These are phyloP conservation scores for Sugiyamaella americana DNA, from an alignment of 805 yeast species.

Conservation along the genomic window DNA sequence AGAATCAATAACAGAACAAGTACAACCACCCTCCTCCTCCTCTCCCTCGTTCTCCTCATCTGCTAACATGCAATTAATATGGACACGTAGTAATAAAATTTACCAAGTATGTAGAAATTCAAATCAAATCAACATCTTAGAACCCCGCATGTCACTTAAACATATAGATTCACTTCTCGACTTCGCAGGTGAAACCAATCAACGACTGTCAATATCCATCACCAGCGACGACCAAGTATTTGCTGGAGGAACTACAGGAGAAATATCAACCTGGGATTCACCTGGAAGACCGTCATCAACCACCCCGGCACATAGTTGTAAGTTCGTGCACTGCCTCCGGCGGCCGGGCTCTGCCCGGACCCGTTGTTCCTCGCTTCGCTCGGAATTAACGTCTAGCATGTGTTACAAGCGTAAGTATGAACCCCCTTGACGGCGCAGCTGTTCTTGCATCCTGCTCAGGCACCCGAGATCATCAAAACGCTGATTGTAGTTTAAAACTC, in stretches of 20 bases:
- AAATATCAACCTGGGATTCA: conserved; percentile 8
- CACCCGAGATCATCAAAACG: conserved; percentile 2
- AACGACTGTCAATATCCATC: conserved; percentile 15
- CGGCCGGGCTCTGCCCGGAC: neutral
- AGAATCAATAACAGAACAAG: neutral
- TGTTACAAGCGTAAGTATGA: conserved; percentile 13
- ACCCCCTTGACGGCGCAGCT: conserved; percentile 14
- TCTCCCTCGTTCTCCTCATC: neutral
- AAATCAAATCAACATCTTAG: conserved; percentile 19
- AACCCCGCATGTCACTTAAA: conserved; percentile 19
- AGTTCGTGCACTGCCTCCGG: conserved; percentile 1
- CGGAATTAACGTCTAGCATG: conserved; percentile 2
- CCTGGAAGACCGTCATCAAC: neutral
- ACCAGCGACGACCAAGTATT: conserved; percentile 10
- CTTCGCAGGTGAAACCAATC: conserved; percentile 19
- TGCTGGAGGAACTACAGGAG: conserved; percentile 14
- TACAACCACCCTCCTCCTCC: neutral
- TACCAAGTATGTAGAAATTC: conserved; percentile 15
- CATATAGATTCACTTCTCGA: conserved; percentile 14
- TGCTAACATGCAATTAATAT: conserved; percentile 21
- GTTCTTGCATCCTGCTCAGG: conserved; percentile 18
- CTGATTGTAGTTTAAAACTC: conserved; percentile 14
- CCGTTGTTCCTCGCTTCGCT: neutral
- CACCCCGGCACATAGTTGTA: conserved; percentile 1
- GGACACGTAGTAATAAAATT: conserved; percentile 19